These are phyloP conservation scores for Nannochloris sp. DNA, from an alignment of 139 green algal species.

Conservation along the genomic window DNA sequence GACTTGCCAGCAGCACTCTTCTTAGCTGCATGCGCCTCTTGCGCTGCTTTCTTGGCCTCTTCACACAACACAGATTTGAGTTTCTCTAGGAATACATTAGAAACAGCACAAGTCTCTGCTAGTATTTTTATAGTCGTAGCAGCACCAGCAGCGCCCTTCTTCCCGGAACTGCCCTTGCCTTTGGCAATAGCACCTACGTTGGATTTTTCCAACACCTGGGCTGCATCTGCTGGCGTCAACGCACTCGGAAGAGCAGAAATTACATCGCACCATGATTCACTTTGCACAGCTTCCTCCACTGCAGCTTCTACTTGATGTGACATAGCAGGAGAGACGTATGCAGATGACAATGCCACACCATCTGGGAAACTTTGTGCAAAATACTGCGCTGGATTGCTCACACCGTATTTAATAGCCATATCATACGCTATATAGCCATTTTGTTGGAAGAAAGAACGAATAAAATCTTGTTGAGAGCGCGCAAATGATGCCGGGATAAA, in stretches of 20 bases:
- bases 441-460: slow-evolving; percentile 69
- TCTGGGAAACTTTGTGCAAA: slow-evolving; percentile 54
- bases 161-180: not conserved
- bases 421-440: slow-evolving; percentile 76
- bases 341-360: slow-evolving; percentile 47
- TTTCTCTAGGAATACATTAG: slow-evolving; percentile 20
- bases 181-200: slow-evolving; percentile 12
- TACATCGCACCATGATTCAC: not conserved
- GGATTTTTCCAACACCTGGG: not conserved
- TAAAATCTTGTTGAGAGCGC: slow-evolving; percentile 50
- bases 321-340: slow-evolving; percentile 50
- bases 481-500: slow-evolving; percentile 65
- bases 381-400: slow-evolving; percentile 36
- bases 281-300: slow-evolving; percentile 18
- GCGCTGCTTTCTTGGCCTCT: slow-evolving; percentile 30
- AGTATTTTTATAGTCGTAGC: slow-evolving; percentile 21
- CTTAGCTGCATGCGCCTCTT: slow-evolving; percentile 38
- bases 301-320: slow-evolving; percentile 27
- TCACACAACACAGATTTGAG: slow-evolving; percentile 22
- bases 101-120: slow-evolving; percentile 38
- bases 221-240: not conserved
- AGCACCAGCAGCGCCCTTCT: not conserved
- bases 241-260: not conserved
- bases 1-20: not conserved
- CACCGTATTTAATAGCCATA: slow-evolving; percentile 48